Evolutionary conservation across 2,329 filamentous ascomycete genomes (phyloP), one percentile per base, ranked within the genome.

Genomic region (Leptographium lundbergii): DNA sequence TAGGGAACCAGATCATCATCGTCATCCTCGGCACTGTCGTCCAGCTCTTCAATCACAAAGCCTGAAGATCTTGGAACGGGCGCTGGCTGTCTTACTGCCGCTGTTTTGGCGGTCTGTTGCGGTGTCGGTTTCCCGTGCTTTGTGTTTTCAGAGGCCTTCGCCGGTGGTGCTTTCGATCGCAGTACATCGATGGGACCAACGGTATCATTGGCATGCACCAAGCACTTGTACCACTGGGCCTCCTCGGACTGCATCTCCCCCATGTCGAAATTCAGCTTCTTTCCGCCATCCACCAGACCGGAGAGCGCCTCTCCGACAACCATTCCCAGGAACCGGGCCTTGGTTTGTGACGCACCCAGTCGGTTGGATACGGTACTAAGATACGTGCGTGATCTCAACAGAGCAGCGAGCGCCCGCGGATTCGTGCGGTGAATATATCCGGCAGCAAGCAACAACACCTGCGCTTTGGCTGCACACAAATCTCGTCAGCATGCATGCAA

Each of bases 281-380:
- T 86, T 10, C 86, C 80, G 64, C 88, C 87, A 59, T 86, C 80
- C 4, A 81, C 74, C 2, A 96, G 70, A 2, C 74, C 69, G 1
- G 84, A 86, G 0, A 87, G 71, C 0, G 86, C 82, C 64, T 90
- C 90, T 5, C 89, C 94, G 36, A 96, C 84, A 2, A 88, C 77
- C 84, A 99, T 95, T 0, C 94, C 94, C 0, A 99, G 77, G 64
- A 95, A 89, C 22, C 91, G 82, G 19, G 88, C 85, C 63, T 85
- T 81, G 7, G 76, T 76, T 48, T 94, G 91, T 4, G 90, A 86
- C 19, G 90, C 81, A 14, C 84, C 83, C 7, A 99, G 81, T 27
- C 91, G 82, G 68, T 95, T 96, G 0, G 94, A 96, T 39, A 96
- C 84, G 7, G 86, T 81, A 62, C 81, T 85, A 55, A 96, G 77